Base-by-base conservation (phyloP, 805 yeast genomes). In the Candida oleophila region DNA sequence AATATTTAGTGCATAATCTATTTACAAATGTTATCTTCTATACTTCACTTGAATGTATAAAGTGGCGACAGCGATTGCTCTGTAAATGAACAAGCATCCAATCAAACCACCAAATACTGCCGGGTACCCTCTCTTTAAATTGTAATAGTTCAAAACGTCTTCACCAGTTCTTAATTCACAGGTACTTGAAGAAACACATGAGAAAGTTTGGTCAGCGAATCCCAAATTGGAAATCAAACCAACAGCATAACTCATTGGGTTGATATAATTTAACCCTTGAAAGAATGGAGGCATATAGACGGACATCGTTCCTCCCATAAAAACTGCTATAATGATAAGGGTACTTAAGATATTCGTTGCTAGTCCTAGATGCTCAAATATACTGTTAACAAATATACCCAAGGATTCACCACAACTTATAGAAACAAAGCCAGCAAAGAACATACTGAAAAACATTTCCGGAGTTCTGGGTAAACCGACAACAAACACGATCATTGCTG, bases 231-330 rank as follows among this genome's bases (percentile, higher is more conserved):
- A 77, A 41, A 82, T 60, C 1, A 80, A 67, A 53, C 81, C 77
- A 9, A 85, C 85, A 2, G 83, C 83, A 58, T 86, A 89, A 56
- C 85, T 85, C 52, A 86, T 62, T 2, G 96, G 96, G 44, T 84
- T 84, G n/a, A 86, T 55, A 64, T 82, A 89, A 62, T 88, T 89
- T 59, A 87, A 65, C 0, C 83, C 96, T 51, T 74, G 73, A 57
- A 89, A 73, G 41, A 89, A 81, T 1, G 65, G 67, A 21, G 85
- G 86, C 85, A 89, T 80, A n/a, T 83, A 73, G 55, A 88, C 68
- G 0, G 96, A 85, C 82, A 89, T 75, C 9, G 90, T 69, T 3
- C 96, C 97, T 1, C 89, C 87, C 94, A 89, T 86, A 54, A 86
- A 80, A 3, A 86, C 80, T 4, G 92, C 94, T 42, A 88, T 66